Base-by-base conservation (phyloP, 768 basidiomycete species). In the Cystoderma amianthinum region DNA sequence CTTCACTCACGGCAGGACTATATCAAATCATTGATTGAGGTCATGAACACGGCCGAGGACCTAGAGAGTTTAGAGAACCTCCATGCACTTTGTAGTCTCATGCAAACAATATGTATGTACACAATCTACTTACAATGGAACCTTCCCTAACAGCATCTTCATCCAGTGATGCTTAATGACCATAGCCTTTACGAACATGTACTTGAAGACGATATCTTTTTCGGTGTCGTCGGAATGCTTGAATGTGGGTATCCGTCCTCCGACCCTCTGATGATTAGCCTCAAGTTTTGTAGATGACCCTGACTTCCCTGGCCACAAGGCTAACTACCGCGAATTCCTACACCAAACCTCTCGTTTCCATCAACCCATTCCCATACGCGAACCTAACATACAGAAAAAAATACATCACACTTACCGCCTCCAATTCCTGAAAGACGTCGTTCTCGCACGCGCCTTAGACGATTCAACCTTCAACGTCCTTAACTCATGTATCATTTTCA, bases 401-500 rank as follows among this genome's bases (percentile, higher is more conserved):
- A 85, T 98, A 19, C 95, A 97, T 62, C 92, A 96, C 56, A 97
- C 93, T 2, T 97, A 97, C 60, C 89, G 96, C 15, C 75, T 99
- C 5, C 91, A 92, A 56, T 98, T 92, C 63, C 83, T 99, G 54
- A 98, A 97, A 60, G 96, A 99, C 58, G 95, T 99, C 44, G 91
- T 99, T 32, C 85, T 99, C 37, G 91, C 93, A 1, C 84, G 96
- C 13, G 83, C 85, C 1, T 76, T 97, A 37, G 96, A 99, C 53
- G 96, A 99, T 60, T 85, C 89, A 2, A 97, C 94, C 0, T 95
- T 97, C 74, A 92, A 91, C 55, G 90, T 96, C 52, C 78, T 98
- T 56, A 97, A 93, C 63, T 93, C 91, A 2, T 89, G 89, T 63
- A 92, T 99, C 60, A 91, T 97, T 57, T 98, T 94, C 76, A 96